Evolutionary conservation across 805 yeast species (phyloP), one percentile per base, ranked within the genome.

Genomic region (Wickerhamomyces strasburgensis): DNA sequence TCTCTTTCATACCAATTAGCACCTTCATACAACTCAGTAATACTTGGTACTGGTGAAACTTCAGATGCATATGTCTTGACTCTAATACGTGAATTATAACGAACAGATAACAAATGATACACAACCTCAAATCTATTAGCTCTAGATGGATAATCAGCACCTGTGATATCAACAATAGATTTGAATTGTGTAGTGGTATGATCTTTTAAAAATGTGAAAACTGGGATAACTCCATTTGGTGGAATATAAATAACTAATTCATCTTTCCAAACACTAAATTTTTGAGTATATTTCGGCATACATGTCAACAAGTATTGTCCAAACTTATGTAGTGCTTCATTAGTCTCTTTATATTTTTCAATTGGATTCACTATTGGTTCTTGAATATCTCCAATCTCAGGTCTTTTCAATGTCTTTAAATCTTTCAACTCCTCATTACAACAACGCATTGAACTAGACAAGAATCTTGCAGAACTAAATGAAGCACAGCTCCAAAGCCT

Each of bases 1-100:
- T 86, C 95, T 59, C 95, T 75, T 66, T 86, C 95, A 59, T 75
- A 82, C 95, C 95, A 86, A 65, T 86, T 85, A 46, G 87, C 82
- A 42, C 95, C 94, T 57, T 79, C 78, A 60, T 63, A 84, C 35
- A 86, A 53, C 13, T 78, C 74, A n/a, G 81, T 78, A 44, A 82
- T 62, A 40, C 87, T 77, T 26, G 95, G 95, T 43, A 86, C 94
- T 3, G 93, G 75, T 32, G 83, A 71, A 31, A 83, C 76, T 62
- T 86, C 95, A 33, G 80, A 78, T 14, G 95, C 93, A 52, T 83
- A 86, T 11, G 95, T 86, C 68, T 86, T 86, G 55, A 86, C 87
- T 59, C 95, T 73, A 59, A 86, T 83, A 60, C 95, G 74, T 5
- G 95, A 82, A 67, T 85, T 85, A 71, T 79, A 84, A 56, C 93